phyloP scores from a whole-genome alignment of 305 asterid genomes.

The Plantago rigida region DNA sequence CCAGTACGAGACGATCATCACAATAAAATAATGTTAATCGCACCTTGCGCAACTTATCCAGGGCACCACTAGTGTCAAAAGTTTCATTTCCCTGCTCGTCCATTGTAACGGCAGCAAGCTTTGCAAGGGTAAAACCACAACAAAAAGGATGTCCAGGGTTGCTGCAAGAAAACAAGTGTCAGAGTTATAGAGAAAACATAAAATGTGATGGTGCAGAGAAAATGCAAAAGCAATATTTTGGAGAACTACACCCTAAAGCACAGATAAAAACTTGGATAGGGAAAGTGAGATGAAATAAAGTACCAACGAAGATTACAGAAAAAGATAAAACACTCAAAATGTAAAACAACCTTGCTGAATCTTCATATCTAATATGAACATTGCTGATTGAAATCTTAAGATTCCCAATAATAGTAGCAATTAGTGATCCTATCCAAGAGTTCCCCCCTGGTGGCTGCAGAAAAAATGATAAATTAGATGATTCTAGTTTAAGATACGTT shows the following conservation, averaged over 20 bases:
- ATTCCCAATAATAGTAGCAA: conserved; percentile 85
- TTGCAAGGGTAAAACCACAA: conserved; percentile 88
- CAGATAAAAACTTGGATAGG: no score
- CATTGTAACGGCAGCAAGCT: conserved; percentile 97
- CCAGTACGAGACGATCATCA: conserved; percentile 17
- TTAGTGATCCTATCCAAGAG: conserved; percentile 96
- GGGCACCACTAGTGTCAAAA: conserved; percentile 95
- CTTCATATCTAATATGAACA: conserved; percentile 92
- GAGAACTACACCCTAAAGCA: background rate
- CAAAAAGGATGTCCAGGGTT: conserved; percentile 89
- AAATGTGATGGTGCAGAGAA: background rate
- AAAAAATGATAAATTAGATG: conserved; percentile 21
- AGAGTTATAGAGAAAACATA: conserved; percentile 7
- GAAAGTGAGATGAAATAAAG: background rate
- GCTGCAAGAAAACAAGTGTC: conserved; percentile 39
- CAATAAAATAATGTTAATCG: conserved; percentile 25
- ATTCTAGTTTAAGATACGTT: conserved; percentile 7
- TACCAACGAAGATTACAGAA: conserved; percentile 1
- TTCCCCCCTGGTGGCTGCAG: conserved; percentile 80
- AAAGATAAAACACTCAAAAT: conserved; percentile 17
- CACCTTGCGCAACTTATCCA: conserved; percentile 94
- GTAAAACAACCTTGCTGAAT: conserved; percentile 64
- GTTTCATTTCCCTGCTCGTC: conserved; percentile 99
- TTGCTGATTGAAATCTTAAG: conserved; percentile 93
- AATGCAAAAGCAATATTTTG: conserved; percentile 10